phyloP scores from a whole-genome alignment of 768 basidiomycete species.

The Epithele typhae region DNA sequence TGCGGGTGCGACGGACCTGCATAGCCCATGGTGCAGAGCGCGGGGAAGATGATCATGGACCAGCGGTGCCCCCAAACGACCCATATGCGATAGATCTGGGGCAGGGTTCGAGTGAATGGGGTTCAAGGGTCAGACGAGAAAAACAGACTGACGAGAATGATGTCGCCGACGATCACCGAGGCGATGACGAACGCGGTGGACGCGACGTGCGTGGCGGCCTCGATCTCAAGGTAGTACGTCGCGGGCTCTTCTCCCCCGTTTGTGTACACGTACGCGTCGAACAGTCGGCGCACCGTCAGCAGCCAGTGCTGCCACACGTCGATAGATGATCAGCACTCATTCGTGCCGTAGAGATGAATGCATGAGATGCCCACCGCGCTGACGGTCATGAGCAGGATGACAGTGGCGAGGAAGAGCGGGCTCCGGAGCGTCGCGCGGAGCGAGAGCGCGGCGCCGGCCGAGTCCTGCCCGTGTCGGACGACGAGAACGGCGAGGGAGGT shows the following conservation, averaged over 20 bases:
- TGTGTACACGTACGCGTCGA: slow-evolving; percentile 4
- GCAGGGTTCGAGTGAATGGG: too few relatives aligned
- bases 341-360: neutral
- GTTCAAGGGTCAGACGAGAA: neutral
- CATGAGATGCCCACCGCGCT: neutral
- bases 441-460: neutral
- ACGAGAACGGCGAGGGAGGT: neutral
- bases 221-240: slow-evolving; percentile 1
- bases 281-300: slow-evolving; percentile 5
- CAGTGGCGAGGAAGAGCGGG: neutral
- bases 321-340: neutral
- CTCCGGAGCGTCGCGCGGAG: too few relatives aligned
- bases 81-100: slow-evolving; percentile 9
- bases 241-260: neutral
- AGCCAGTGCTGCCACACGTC: slow-evolving; percentile 5
- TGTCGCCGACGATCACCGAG: slow-evolving; percentile 8
- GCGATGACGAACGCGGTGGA: slow-evolving; percentile 3
- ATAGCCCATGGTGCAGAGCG: slow-evolving; percentile 5
- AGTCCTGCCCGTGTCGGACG: neutral
- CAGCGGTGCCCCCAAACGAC: slow-evolving; percentile 5
- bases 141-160: slow-evolving; percentile 2
- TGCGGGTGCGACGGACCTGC: slow-evolving; percentile 1
- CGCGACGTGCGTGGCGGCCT: slow-evolving; percentile 3
- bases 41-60: slow-evolving; percentile 5
- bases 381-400: neutral